phyloP scores from a whole-genome alignment of 768 basidiomycete species.

The Agrocybe praecox region DNA sequence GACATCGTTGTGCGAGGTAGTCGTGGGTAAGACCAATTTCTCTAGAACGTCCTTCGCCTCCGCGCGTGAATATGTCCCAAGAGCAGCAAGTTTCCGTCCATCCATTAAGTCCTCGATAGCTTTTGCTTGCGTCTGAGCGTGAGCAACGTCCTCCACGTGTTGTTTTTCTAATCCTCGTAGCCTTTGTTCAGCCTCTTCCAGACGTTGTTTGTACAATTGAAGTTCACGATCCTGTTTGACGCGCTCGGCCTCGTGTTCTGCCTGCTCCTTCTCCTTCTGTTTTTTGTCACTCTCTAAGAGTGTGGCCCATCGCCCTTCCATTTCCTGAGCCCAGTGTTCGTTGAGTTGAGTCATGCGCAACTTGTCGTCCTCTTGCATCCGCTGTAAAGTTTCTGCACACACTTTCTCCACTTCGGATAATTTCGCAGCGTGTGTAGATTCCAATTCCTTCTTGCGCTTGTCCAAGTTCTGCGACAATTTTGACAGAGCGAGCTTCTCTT shows the following conservation, averaged over 20 bases:
- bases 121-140: neutral
- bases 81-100: neutral
- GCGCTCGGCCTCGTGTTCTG: neutral
- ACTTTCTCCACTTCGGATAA: neutral
- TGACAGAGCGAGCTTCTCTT: neutral
- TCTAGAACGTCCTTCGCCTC: neutral
- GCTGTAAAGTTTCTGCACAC: neutral
- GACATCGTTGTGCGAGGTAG: neutral
- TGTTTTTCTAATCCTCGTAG: neutral
- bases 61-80: neutral
- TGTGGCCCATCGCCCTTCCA: neutral
- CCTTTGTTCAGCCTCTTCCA: neutral
- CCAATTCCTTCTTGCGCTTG: neutral
- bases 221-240: neutral
- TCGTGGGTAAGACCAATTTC: neutral
- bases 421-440: neutral
- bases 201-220: neutral
- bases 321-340: conserved; percentile 1
- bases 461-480: neutral
- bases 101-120: neutral
- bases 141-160: neutral
- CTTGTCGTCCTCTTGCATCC: neutral
- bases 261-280: neutral
- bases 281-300: neutral
- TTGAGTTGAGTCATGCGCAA: neutral